Conservation (phyloP, 805 yeast genomes). For the Wickerhamomyces pijperi region DNA sequence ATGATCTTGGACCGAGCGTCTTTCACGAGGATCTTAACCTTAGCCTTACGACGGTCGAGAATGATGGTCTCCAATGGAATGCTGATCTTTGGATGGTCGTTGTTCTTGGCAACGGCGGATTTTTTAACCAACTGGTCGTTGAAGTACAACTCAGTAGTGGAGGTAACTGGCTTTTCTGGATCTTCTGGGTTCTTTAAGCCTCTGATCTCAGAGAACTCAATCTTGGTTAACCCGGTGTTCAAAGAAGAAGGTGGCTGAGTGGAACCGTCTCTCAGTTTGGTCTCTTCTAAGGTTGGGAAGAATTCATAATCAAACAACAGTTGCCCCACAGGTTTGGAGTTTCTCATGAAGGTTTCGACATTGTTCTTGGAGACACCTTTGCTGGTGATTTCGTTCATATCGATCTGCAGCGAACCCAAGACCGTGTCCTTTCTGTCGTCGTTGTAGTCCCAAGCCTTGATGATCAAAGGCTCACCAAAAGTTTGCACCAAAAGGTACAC, state of each 20-base stretch:
- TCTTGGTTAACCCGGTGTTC: slow-evolving; percentile 81
- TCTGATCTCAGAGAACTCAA: slow-evolving; percentile 58
- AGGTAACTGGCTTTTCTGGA: slow-evolving; percentile 38
- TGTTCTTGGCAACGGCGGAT: slow-evolving; percentile 47
- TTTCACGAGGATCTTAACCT: slow-evolving; percentile 54
- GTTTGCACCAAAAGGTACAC: slow-evolving; percentile 58
- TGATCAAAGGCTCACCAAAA: slow-evolving; percentile 71
- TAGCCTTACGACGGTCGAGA: slow-evolving; percentile 60
- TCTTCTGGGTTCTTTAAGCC: slow-evolving; percentile 14
- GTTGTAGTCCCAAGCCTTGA: slow-evolving; percentile 67
- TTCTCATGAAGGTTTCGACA: slow-evolving; percentile 54
- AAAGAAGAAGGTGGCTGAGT: slow-evolving; percentile 80
- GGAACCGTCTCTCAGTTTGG: slow-evolving; percentile 66
- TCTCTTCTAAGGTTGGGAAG: slow-evolving; percentile 59
- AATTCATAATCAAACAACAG: slow-evolving; percentile 59
- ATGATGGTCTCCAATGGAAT: slow-evolving; percentile 56
- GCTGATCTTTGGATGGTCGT: slow-evolving; percentile 59
- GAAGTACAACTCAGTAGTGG: slow-evolving; percentile 63
- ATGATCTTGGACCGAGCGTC: slow-evolving; percentile 47
- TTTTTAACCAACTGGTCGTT: slow-evolving; percentile 48
- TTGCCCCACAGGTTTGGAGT: slow-evolving; percentile 75
- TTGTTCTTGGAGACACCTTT: slow-evolving; percentile 38
- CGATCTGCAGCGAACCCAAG: slow-evolving; percentile 68
- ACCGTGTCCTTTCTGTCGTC: slow-evolving; percentile 69
- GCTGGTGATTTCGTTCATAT: slow-evolving; percentile 53